Evolutionary conservation across 2,329 filamentous ascomycete species (phyloP).

Genomic region (Fusarium multiceps): DNA sequence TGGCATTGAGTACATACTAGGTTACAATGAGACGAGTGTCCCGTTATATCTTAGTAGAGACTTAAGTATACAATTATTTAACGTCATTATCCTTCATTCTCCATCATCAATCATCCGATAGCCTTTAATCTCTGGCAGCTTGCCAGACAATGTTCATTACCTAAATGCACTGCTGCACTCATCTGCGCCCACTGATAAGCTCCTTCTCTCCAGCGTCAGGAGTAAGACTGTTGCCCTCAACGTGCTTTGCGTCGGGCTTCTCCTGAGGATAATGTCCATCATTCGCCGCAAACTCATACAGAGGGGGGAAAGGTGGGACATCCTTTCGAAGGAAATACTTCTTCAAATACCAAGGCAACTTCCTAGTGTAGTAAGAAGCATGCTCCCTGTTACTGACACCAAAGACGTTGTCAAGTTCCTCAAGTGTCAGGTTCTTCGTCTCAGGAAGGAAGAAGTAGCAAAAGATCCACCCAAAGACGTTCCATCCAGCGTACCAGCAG

Average conservation of each 20-base stretch:
- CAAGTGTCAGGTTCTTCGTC: slow-evolving; percentile 51
- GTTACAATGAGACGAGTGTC: no score
- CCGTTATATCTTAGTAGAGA: no score
- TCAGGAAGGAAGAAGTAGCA: slow-evolving; percentile 52
- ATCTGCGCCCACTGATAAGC: not conserved
- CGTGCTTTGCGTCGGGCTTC: slow-evolving; percentile 22
- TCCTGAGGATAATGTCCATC: slow-evolving; percentile 32
- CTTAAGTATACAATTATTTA: no score
- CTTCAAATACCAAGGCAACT: slow-evolving; percentile 50
- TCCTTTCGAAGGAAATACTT: slow-evolving; percentile 47
- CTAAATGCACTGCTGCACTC: not conserved
- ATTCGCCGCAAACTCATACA: slow-evolving; percentile 47
- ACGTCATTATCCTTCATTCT: no score
- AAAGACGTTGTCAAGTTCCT: slow-evolving; percentile 52
- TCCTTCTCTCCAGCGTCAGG: not conserved
- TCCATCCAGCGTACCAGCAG: slow-evolving; percentile 55
- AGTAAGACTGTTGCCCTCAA: not conserved
- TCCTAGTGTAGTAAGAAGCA: slow-evolving; percentile 47
- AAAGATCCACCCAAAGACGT: slow-evolving; percentile 50
- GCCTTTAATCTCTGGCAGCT: no score
- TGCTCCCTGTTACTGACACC: slow-evolving; percentile 48
- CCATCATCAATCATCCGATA: no score
- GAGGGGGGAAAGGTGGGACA: slow-evolving; percentile 46
- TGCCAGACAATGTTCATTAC: no score
- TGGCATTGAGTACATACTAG: no score